phyloP scores from a whole-genome alignment of 495 filamentous ascomycete genomes.

The Astrothelium macrocarpum region DNA sequence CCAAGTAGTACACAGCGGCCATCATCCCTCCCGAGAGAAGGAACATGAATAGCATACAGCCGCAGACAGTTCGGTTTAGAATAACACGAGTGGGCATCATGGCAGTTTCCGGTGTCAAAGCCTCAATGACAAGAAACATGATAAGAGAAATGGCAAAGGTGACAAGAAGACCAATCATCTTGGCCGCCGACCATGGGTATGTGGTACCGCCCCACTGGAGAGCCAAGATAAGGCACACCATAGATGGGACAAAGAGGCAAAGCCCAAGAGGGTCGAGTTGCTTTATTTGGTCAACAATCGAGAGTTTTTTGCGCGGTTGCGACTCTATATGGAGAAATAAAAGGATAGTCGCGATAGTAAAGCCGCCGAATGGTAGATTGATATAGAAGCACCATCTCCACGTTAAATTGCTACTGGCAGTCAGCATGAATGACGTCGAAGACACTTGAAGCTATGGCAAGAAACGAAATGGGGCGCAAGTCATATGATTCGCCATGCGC shows the following conservation, averaged over 20 bases:
- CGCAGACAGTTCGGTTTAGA: constrained; percentile 58
- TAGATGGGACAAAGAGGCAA: constrained; percentile 56
- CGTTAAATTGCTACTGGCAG: constrained; percentile 38
- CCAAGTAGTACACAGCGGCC: constrained; percentile 44
- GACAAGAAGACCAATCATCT: constrained; percentile 62
- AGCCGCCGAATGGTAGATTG: constrained; percentile 53
- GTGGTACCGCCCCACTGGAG: constrained; percentile 76
- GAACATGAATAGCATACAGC: constrained; percentile 38
- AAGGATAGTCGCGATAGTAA: constrained; percentile 50
- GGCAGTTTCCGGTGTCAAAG: constrained; percentile 58
- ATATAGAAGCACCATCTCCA: constrained; percentile 87
- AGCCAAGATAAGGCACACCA: constrained; percentile 65
- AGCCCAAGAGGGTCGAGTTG: constrained; percentile 62
- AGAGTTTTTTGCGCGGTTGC: constrained; percentile 6
- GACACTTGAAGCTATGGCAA: not conserved
- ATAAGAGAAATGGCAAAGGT: constrained; percentile 56
- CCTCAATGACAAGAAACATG: constrained; percentile 55
- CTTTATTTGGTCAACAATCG: no score
- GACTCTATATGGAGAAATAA: constrained; percentile 38
- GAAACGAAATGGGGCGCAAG: no score
- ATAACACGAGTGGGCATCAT: constrained; percentile 67
- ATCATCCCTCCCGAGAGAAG: no score
- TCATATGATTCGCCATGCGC: no score
- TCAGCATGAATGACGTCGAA: constrained; percentile 12
- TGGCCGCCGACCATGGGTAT: constrained; percentile 56